Base-by-base conservation (phyloP, 306 rosid genomes). In the Rosa persica region DNA sequence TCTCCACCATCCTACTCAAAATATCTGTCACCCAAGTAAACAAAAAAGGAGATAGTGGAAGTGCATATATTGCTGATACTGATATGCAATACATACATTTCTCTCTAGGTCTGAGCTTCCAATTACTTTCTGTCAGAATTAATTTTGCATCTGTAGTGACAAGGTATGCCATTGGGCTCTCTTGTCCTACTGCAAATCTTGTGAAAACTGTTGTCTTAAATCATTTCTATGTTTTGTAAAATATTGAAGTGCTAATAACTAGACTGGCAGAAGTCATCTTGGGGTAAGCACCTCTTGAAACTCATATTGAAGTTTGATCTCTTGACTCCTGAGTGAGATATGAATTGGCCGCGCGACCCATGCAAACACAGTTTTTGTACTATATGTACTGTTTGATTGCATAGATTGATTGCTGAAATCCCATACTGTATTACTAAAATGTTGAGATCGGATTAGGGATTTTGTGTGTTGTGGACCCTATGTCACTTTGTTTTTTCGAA, bases 341-440 rank as follows among this genome's bases (percentile, higher is more conserved):
- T 70, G 34, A 4, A 20, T 1, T 47, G 57, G 27, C 43, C 5
- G 2, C 0, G 1, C 30, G 4, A 16, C 15, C 74, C 58, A 44
- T 69, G 38, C 17, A 43, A 69, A 15, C 52, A 27, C 20, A 1
- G 12, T 70, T 15, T 69, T 22, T 25, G 57, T 70, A 3, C 51
- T 17, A 42, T 42, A n/a, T 71, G 17, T 47, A 47, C 23, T 30
- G 12, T 71, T 71, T 71, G 75, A 71, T 71, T 71, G 42, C 6
- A 9, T 5, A 71, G 34, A 27, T 43, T 43, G 17, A 23, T 47
- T 65, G 44, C n/a, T 67, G 16, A 70, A 70, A 46, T 47, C 30
- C 57, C 7, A 11, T 43, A 47, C n/a, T 38, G 47, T 39, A 16
- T 17, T 66, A 17, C 43, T 66, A 47, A 19, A 34, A 40, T 43